A percentile compares a stretch with the other conserved stretches of the same genome.
Evolutionary conservation across 352 stramenopile species (phyloP).

Genomic region (Aphanomyces stellatus): DNA sequence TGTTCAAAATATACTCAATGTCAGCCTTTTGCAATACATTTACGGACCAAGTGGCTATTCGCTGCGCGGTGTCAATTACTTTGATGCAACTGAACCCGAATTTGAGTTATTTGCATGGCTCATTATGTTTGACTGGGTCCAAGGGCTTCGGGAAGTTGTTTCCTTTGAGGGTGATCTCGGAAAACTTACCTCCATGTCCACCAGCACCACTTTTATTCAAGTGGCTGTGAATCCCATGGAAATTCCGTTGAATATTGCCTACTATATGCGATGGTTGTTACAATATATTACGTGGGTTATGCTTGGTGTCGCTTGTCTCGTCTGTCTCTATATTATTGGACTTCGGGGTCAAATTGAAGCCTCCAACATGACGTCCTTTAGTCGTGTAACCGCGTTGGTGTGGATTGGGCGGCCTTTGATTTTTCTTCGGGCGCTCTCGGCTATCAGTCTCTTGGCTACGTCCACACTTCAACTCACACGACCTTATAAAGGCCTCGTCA

Average conservation of each 20-base stretch:
- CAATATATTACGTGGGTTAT: not conserved
- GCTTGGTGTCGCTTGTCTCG: not conserved
- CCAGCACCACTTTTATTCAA: not conserved
- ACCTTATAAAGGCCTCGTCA: not conserved
- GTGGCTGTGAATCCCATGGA: not conserved
- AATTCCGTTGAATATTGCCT: not conserved
- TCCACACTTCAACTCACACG: not conserved
- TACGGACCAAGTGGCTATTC: not conserved
- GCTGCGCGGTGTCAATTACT: not conserved
- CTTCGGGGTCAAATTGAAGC: slow-evolving; percentile 2
- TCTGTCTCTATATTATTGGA: not conserved
- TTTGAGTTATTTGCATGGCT: slow-evolving; percentile 11
- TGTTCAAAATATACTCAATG: not conserved
- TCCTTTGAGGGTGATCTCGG: slow-evolving; percentile 1
- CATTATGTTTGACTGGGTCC: slow-evolving; percentile 2
- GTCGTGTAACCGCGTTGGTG: not conserved
- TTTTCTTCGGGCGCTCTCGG: not conserved
- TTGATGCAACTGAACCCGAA: not conserved
- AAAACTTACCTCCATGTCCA: not conserved
- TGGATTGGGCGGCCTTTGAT: not conserved
- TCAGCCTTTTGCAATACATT: not conserved
- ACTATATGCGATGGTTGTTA: not conserved
- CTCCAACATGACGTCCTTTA: not conserved
- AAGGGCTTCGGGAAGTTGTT: slow-evolving; percentile 9
- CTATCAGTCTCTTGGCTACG: not conserved